These are phyloP conservation scores for Escallonia rubra DNA, from an alignment of 129 eudicot genomes.

Conservation along the genomic window DNA sequence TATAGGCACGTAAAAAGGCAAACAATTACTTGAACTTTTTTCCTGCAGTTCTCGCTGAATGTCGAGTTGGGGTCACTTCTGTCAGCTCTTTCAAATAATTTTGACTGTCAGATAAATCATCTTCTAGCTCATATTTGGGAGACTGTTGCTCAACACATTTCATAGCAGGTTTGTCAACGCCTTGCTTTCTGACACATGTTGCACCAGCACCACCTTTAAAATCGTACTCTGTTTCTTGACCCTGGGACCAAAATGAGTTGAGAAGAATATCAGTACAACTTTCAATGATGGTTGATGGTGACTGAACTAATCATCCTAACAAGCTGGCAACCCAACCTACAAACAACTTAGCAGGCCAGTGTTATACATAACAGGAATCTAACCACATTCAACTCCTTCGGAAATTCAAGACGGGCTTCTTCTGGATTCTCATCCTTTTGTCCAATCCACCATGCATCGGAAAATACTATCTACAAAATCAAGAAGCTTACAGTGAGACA, in stretches of 20 bases:
- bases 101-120: constrained; percentile 43
- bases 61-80: constrained; percentile 57
- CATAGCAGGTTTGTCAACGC: constrained; percentile 16
- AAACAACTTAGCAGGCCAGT: too few relatives aligned
- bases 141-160: constrained; percentile 32
- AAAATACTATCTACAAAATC: constrained; percentile 70
- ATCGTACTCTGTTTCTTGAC: constrained; percentile 42
- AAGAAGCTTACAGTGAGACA: not conserved
- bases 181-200: constrained; percentile 31
- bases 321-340: constrained; percentile 2
- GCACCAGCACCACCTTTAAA: constrained; percentile 92
- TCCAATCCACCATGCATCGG: constrained; percentile 97
- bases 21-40: constrained; percentile 53
- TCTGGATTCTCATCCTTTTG: constrained; percentile 84
- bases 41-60: constrained; percentile 69
- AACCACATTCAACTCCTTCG: constrained; percentile 68
- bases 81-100: constrained; percentile 25
- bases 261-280: constrained; percentile 7
- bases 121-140: constrained; percentile 31
- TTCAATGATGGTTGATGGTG: constrained; percentile 3
- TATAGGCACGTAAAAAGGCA: constrained; percentile 14
- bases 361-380: not conserved
- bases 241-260: constrained; percentile 40
- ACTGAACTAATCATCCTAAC: not conserved
- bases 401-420: constrained; percentile 67